Base-by-base conservation (phyloP, 73 alveolate species). In the Paramecium biaurelia region DNA sequence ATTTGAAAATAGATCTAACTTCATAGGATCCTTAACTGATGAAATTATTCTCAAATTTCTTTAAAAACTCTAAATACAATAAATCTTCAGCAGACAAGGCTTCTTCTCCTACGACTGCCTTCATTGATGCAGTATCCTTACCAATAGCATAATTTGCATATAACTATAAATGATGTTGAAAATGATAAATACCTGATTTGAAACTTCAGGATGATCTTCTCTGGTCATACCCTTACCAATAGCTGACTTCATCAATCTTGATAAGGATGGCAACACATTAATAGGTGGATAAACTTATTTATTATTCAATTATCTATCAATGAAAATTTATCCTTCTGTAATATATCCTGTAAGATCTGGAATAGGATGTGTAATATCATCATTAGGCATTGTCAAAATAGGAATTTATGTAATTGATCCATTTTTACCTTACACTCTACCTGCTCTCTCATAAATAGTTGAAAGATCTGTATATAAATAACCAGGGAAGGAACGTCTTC, bases 81-180 rank as follows among this genome's bases (percentile, higher is more conserved):
- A 95, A 79, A 93, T 96, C 99, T 74, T 96, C 98, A 74, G 95
- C 98, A 26, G 98, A 92, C 84, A 96, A 94, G 92, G 99, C 99
- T 96, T 99, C 99, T 93, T 99, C 99, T 74, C 99, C 99, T 82
- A 99, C 99, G 92, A 99, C 99, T 34, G 99, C 99, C 95, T 98
- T 98, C 99, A 99, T 98, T 89, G 99, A 99, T 45, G 97, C 99
- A 57, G 99, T 99, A 93, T 99, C 99, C 96, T 99, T 98, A 82
- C 99, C 99, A 57, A 98, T 97, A 86, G 99, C 99, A 92, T 99
- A 99, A 97, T 97, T 97, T 45, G 99, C 99, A 96, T 99, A 99
- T 85, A 99, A 95, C 97, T 98, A 99, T 14, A 72, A 2, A 15
- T 14, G 14, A 8, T 74, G 7, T 34, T 28, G 12, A 76, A 4